Base-by-base conservation (phyloP, 176 grass and related monocot genomes). In the barley (Hordeum vulgare) region DNA sequence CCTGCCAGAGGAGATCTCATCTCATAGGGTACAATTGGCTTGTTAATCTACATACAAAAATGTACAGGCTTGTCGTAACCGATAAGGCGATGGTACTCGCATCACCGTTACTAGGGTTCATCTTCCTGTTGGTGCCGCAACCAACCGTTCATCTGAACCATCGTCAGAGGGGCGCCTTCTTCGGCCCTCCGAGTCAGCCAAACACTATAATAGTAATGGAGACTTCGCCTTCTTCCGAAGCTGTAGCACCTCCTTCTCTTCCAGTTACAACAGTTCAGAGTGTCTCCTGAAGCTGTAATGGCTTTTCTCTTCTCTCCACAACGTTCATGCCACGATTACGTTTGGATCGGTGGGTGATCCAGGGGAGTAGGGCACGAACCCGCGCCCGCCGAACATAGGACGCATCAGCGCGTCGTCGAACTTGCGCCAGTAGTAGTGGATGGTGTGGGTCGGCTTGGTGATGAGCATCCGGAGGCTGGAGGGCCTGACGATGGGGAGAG, bases 371-470 rank as follows among this genome's bases (percentile, higher is more conserved):
- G 93, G 97, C 73, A 91, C 91, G 0, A 99, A 99, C 26, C 97
- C 97, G 2, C 97, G 91, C 0, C 97, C 97, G 0, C 97, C 97
- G 7, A 99, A 99, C 71, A 99, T 26, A 0, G 97, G 97, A n/a
- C 97, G 91, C 97, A 99, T 99, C 66, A 96, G 31, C 1, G 97
- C 93, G 18, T 99, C 25, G 3, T 99, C 97, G 11, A 99, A 99
- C 86, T 96, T 99, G 88, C 97, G 93, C 97, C 97, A 99, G 57
- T 96, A 99, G 83, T 96, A 85, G 80, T 99, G 97, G 57, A 99
- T 93, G 6, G 93, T 96, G 83, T 89, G 93, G 18, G 80, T 84
- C 9, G 97, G 97, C 67, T 92, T 96, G 76, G 47, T 92, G 15
- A 99, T 91, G 57, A 99, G 97, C 97, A 99, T 87, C 42, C 93